Percentiles rank a stretch among this genome's conserved stretches.
phyloP scores from a whole-genome alignment of 768 basidiomycete species.

The Mycena rebaudengoi region DNA sequence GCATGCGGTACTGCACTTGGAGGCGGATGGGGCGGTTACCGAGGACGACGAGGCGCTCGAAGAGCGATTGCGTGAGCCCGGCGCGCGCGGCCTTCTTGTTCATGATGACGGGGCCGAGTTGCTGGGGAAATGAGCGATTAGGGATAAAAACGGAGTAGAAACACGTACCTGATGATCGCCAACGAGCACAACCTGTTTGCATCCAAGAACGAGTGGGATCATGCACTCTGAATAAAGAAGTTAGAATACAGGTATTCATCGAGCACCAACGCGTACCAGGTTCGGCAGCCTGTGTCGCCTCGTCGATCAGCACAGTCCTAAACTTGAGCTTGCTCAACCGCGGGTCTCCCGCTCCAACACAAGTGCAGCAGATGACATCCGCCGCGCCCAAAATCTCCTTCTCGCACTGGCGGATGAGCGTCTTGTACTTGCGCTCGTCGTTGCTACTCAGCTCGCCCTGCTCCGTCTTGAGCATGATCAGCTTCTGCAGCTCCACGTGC shows the following conservation, averaged over 20 bases:
- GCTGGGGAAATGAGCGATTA: constrained; percentile 51
- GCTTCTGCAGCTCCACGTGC: constrained; percentile 96
- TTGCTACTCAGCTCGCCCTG: constrained; percentile 96
- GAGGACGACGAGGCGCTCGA: constrained; percentile 95
- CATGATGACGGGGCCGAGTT: constrained; percentile 99
- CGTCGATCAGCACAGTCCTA: constrained; percentile 97
- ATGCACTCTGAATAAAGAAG: constrained; percentile 80
- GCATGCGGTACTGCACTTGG: constrained; percentile 99
- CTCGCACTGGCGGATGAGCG: constrained; percentile 93
- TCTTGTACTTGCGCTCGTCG: constrained; percentile 98
- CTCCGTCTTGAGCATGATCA: constrained; percentile 97
- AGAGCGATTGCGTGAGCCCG: constrained; percentile 96
- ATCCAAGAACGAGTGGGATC: constrained; percentile 98
- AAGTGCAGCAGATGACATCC: constrained; percentile 98
- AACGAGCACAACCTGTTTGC: constrained; percentile 97
- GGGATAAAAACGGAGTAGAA: background rate
- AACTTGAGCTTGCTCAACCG: constrained; percentile 97
- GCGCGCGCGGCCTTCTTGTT: constrained; percentile 99
- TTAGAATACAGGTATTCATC: constrained; percentile 28
- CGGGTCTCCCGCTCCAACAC: constrained; percentile 97
- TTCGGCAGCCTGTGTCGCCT: constrained; percentile 98
- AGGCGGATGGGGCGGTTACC: constrained; percentile 97
- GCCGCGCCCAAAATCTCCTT: constrained; percentile 96
- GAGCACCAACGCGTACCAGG: no score
- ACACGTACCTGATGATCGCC: constrained; percentile 81